Conservation (phyloP, 495 filamentous ascomycete species). For the Pyrenula massariospora region DNA sequence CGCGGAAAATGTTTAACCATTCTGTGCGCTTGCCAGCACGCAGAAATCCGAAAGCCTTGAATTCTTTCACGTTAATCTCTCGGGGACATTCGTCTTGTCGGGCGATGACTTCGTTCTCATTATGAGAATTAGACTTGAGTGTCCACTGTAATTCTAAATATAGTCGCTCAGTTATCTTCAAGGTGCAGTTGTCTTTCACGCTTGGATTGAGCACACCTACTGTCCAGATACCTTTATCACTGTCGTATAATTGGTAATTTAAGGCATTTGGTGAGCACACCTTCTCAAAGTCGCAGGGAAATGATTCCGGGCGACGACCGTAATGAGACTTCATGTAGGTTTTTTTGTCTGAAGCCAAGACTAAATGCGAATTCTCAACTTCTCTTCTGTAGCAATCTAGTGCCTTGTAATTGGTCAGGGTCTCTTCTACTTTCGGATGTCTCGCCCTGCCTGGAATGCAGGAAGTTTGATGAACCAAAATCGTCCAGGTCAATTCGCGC, state of each 20-base stretch:
- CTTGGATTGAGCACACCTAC: conserved; percentile 2
- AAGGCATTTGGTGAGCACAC: conserved; percentile 12
- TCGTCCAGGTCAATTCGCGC: conserved; percentile 36
- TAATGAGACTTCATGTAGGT: conserved; percentile 31
- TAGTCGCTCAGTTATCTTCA: conserved; percentile 10
- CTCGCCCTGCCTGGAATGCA: conserved; percentile 16
- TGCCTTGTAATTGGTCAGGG: conserved; percentile 1
- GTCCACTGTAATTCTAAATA: conserved; percentile 15
- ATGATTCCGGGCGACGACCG: conserved; percentile 6
- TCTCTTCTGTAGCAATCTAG: conserved; percentile 1
- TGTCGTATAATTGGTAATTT: conserved; percentile 13
- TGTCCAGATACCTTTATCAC: conserved; percentile 1
- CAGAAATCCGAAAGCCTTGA: conserved; percentile 32
- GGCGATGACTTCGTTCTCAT: conserved; percentile 29
- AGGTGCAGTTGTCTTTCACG: conserved; percentile 12
- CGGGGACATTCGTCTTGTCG: conserved; percentile 27
- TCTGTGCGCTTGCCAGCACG: conserved; percentile 36
- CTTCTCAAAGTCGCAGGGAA: conserved; percentile 11
- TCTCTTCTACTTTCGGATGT: conserved; percentile 1
- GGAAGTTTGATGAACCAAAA: conserved; percentile 31
- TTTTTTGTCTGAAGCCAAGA: conserved; percentile 32
- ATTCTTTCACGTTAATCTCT: conserved; percentile 36
- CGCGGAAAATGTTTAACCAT: conserved; percentile 41
- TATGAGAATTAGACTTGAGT: conserved; percentile 13
- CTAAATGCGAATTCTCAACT: conserved; percentile 3